Evolutionary conservation across 2,329 filamentous ascomycete species (phyloP).

Genomic region (Colletotrichum lentis): DNA sequence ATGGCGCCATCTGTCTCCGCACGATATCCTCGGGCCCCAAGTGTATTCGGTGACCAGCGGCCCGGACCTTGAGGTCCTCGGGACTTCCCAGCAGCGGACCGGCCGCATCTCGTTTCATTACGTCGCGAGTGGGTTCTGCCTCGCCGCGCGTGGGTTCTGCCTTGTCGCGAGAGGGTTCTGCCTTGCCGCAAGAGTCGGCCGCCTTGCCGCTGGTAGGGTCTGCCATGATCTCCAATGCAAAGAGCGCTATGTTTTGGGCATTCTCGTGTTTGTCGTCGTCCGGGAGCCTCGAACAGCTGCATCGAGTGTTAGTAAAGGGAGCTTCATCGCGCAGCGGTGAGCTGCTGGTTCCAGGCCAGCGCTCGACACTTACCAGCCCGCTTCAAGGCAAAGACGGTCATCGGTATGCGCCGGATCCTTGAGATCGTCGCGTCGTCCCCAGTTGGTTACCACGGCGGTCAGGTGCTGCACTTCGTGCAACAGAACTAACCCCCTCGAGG

Average conservation of each 20-base stretch:
- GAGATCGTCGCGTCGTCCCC: no score
- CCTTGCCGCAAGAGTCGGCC: no score
- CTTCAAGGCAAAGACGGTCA: no score
- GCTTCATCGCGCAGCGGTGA: no score
- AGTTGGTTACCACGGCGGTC: no score
- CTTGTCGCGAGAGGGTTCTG: no score
- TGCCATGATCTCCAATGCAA: conserved; percentile 17
- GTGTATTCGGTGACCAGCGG: background rate
- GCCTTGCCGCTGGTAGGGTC: conserved; percentile 8
- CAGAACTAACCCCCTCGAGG: no score
- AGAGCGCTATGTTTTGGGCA: conserved; percentile 15
- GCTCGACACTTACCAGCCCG: no score
- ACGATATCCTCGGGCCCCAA: background rate
- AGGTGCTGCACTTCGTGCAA: conserved; percentile 19
- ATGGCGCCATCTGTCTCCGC: background rate
- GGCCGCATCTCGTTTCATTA: conserved; percentile 12
- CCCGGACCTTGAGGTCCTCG: background rate
- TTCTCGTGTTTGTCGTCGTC: conserved; percentile 11
- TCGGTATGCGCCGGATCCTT: no score
- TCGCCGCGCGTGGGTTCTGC: no score
- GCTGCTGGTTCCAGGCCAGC: no score
- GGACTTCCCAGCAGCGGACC: background rate
- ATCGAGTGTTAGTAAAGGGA: background rate
- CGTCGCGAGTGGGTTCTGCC: no score
- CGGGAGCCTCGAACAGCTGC: conserved; percentile 13